Evolutionary conservation across 164 flowering plant genomes (phyloP).

Genomic region (Cinnamomum micranthum): DNA sequence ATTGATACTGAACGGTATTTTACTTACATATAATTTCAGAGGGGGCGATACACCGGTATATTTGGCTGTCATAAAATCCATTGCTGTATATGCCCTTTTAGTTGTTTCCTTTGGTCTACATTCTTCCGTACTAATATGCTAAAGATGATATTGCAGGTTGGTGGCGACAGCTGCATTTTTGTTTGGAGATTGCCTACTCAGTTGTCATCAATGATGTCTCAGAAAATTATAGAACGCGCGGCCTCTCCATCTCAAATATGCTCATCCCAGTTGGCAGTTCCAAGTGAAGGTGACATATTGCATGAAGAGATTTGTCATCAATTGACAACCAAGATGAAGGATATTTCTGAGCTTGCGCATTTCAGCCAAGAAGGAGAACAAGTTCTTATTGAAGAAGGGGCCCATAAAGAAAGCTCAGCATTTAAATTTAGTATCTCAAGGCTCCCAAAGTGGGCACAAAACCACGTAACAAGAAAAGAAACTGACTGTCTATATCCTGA

Average conservation of each 20-base stretch:
- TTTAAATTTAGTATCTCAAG: constrained; percentile 66
- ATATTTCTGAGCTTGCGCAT: constrained; percentile 5
- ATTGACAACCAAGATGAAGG: constrained; percentile 8
- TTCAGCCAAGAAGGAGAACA: constrained; percentile 13
- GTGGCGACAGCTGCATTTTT: constrained; percentile 74
- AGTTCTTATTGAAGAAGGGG: constrained; percentile 9
- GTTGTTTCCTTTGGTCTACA: not conserved
- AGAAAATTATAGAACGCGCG: constrained; percentile 33
- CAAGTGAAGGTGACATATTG: constrained; percentile 17
- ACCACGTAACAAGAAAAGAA: constrained; percentile 32
- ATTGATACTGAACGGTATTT: too few species aligned
- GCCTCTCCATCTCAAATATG: constrained; percentile 30
- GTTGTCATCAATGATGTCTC: constrained; percentile 48
- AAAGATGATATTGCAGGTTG: constrained; percentile 36
- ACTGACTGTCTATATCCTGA: constrained; percentile 10
- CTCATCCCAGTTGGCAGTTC: constrained; percentile 18
- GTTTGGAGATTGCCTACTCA: constrained; percentile 59
- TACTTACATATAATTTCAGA: too few species aligned
- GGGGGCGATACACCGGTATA: too few species aligned
- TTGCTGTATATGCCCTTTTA: not conserved
- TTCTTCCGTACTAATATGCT: not conserved
- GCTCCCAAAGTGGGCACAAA: constrained; percentile 80
- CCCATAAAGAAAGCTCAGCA: constrained; percentile 23
- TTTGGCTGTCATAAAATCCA: too few species aligned
- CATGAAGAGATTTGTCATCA: constrained; percentile 21